Percentiles rank a stretch among this genome's conserved stretches.
Evolutionary conservation across 2,329 filamentous ascomycete species (phyloP).

Genomic region (Cladosporium halotolerans): DNA sequence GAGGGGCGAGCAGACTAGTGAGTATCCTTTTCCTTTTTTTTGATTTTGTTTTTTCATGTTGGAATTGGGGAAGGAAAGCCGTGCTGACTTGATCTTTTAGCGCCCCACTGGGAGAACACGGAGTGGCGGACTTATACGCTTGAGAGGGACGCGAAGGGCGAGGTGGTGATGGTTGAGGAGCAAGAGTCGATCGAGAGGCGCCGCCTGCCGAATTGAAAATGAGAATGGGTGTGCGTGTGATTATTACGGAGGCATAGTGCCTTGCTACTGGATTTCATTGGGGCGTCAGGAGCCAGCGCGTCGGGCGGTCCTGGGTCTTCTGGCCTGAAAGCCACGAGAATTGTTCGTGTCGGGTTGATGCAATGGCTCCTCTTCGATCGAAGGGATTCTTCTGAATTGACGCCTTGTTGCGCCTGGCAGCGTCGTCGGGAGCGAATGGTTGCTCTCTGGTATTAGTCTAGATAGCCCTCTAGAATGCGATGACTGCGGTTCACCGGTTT

Average conservation of each 20-base stretch:
- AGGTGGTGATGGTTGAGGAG: conserved; percentile 12
- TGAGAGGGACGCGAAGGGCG: conserved; percentile 7
- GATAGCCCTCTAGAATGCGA: no score
- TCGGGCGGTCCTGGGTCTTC: no score
- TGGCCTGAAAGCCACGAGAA: no score
- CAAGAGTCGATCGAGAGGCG: conserved; percentile 9
- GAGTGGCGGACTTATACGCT: conserved; percentile 20
- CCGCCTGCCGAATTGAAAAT: neutral
- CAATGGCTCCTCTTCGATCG: no score
- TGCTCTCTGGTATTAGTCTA: no score
- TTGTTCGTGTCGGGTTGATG: no score
- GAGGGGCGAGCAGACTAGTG: conserved; percentile 8
- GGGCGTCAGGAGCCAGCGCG: no score
- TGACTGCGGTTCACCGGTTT: neutral
- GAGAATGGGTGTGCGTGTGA: neutral
- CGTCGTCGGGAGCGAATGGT: no score
- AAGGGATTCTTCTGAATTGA: no score
- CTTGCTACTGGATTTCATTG: no score
- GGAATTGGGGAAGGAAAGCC: neutral
- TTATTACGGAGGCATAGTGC: no score
- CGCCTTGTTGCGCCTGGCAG: no score
- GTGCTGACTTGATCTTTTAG: neutral
- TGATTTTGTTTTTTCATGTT: neutral
- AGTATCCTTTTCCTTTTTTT: neutral
- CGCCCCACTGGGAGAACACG: conserved; percentile 16